Evolutionary conservation across 805 yeast species (phyloP).

Genomic region (Maudiozyma serrabonitensis): DNA sequence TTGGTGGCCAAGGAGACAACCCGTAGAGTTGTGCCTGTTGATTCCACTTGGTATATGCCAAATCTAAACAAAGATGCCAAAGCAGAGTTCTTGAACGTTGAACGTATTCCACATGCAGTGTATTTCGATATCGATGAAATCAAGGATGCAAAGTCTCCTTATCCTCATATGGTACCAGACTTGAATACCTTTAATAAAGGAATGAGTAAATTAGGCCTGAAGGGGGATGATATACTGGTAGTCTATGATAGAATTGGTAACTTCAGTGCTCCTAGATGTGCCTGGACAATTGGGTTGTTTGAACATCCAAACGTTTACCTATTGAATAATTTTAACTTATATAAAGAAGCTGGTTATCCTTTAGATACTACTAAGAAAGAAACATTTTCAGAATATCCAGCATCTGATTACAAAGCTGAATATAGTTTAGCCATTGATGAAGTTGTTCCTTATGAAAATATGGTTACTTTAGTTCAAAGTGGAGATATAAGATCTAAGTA

Average conservation of each 20-base stretch:
- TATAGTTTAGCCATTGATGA: conserved; percentile 34
- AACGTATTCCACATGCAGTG: conserved; percentile 56
- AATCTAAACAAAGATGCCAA: conserved; percentile 50
- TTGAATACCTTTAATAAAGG: conserved; percentile 43
- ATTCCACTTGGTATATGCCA: conserved; percentile 92
- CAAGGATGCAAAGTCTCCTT: conserved; percentile 48
- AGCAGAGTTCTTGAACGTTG: conserved; percentile 43
- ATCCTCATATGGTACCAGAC: conserved; percentile 88
- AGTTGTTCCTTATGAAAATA: conserved; percentile 58
- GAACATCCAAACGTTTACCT: conserved; percentile 65
- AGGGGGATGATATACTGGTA: conserved; percentile 49
- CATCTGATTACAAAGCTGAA: conserved; percentile 29
- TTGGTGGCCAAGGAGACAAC: conserved; percentile 13
- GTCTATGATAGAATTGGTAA: conserved; percentile 81
- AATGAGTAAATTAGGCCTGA: conserved; percentile 47
- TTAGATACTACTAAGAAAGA: conserved; percentile 30
- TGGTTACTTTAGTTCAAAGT: conserved; percentile 45
- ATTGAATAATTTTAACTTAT: conserved; percentile 57
- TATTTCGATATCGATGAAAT: conserved; percentile 72
- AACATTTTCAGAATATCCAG: conserved; percentile 8
- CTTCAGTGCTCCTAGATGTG: conserved; percentile 83
- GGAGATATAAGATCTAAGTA: conserved; percentile 38
- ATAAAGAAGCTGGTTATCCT: conserved; percentile 38
- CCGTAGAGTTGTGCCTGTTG: conserved; percentile 49
- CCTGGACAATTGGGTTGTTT: conserved; percentile 78